A percentile compares a stretch with the other conserved stretches of the same genome.
phyloP scores from a whole-genome alignment of 2,329 filamentous ascomycete genomes.

The Epicoccum nigrum region DNA sequence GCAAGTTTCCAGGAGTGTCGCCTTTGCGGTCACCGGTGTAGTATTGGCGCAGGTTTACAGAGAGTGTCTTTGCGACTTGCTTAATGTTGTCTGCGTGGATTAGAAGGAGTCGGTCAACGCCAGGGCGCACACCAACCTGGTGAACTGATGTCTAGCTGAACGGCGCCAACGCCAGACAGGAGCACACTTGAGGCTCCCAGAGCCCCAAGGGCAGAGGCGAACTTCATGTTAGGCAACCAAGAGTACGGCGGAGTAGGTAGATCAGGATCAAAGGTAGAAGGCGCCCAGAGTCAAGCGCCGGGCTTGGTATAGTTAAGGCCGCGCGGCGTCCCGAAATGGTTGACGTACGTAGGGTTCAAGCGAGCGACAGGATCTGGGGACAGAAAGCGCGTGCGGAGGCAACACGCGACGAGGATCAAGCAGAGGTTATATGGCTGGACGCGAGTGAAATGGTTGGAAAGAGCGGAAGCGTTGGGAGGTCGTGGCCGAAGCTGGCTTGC shows the following conservation, averaged over 20 bases:
- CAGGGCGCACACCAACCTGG: conserved; percentile 30
- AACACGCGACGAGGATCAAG: conserved; percentile 4
- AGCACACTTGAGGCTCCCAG: conserved; percentile 41
- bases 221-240: conserved; percentile 41
- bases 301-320: conserved; percentile 23
- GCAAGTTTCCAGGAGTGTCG: conserved; percentile 64
- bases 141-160: conserved; percentile 39
- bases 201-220: conserved; percentile 38
- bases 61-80: conserved; percentile 65
- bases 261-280: conserved; percentile 12
- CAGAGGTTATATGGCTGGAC: conserved; percentile 7
- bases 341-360: conserved; percentile 34
- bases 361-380: conserved; percentile 36
- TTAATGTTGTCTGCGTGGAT: conserved; percentile 64
- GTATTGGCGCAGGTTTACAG: conserved; percentile 66
- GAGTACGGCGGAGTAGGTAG: conserved; percentile 12
- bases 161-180: conserved; percentile 39
- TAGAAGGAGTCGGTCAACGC: conserved; percentile 11
- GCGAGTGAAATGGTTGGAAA: conserved; percentile 10
- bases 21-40: conserved; percentile 68
- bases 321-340: conserved; percentile 19
- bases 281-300: conserved; percentile 33
- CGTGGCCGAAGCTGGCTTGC: conserved; percentile 3
- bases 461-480: conserved; percentile 11
- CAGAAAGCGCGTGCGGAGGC: conserved; percentile 15